phyloP scores from a whole-genome alignment of 23 red algal species.

The Agarophyton chilense region DNA sequence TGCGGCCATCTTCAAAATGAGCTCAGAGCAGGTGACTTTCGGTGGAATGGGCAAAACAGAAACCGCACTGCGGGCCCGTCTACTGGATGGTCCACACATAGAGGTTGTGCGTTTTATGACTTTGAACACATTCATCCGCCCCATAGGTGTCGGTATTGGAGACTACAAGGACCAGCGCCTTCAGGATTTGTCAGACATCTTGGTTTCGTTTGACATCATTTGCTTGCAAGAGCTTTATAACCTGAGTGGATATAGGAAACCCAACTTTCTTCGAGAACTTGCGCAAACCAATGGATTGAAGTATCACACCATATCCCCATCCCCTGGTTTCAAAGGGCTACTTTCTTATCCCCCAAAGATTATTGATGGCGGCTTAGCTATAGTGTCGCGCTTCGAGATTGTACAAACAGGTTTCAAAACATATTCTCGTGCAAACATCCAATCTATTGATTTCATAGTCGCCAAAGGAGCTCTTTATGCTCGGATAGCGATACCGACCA shows the following conservation, averaged over 20 bases:
- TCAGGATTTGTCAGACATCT: slow-evolving; percentile 12
- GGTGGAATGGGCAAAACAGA: no score
- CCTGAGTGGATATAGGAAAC: slow-evolving; percentile 47
- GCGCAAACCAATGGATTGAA: slow-evolving; percentile 18
- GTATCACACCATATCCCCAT: slow-evolving; percentile 48
- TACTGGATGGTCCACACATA: no score
- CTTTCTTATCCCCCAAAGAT: slow-evolving; percentile 72
- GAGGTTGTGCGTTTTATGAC: slow-evolving; percentile 71
- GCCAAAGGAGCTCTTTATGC: slow-evolving; percentile 91
- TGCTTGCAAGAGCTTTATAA: slow-evolving; percentile 84
- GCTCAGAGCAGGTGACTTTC: no score
- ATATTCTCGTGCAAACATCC: slow-evolving; percentile 33
- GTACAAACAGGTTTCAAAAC: slow-evolving; percentile 53
- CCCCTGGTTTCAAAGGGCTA: slow-evolving; percentile 36
- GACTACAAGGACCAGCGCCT: slow-evolving; percentile 69
- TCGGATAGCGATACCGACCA: slow-evolving; percentile 2
- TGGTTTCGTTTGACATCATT: slow-evolving; percentile 64
- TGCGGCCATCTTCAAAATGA: no score
- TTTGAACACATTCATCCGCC: slow-evolving; percentile 78
- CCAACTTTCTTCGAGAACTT: slow-evolving; percentile 39
- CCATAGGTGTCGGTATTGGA: slow-evolving; percentile 44
- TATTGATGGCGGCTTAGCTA: slow-evolving; percentile 83
- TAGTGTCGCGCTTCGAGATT: slow-evolving; percentile 70
- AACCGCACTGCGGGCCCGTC: no score
- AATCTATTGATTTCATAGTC: slow-evolving; percentile 80